Conservation (phyloP, 345 rosid genomes). For the Eucalyptus microcorys region DNA sequence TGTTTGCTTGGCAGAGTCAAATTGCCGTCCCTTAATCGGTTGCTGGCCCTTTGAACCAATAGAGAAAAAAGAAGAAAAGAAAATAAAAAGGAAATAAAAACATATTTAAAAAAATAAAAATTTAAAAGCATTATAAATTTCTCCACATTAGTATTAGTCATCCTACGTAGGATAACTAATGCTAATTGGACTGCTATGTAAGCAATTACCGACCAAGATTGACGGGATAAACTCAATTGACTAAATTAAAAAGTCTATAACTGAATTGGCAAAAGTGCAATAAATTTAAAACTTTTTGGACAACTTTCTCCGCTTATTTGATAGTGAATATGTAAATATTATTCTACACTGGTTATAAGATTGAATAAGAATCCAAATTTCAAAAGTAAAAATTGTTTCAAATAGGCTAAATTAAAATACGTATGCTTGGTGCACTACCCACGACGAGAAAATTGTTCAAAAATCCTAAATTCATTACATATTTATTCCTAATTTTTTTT, state of each 20-base stretch:
- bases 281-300: too few species aligned
- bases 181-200: neutral
- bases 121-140: too few species aligned
- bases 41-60: neutral
- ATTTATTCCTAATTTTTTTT: too few species aligned
- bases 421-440: neutral
- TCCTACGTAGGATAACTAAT: neutral
- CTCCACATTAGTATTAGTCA: too few species aligned
- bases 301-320: neutral
- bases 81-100: too few species aligned
- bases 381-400: neutral
- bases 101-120: too few species aligned
- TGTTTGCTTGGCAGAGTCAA: neutral
- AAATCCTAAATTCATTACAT: neutral
- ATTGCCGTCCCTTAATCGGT: neutral
- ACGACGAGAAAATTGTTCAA: neutral
- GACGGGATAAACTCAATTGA: rapidly evolving
- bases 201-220: neutral
- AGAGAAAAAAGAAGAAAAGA: too few species aligned
- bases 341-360: neutral
- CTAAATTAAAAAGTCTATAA: too few species aligned
- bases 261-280: rapidly evolving
- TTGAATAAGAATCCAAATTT: neutral
- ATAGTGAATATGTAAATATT: neutral
- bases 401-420: neutral